Percentiles rank a stretch among this genome's conserved stretches.
Evolutionary conservation across 768 basidiomycete genomes (phyloP).

Genomic region (Candolleomyces eurysporus): DNA sequence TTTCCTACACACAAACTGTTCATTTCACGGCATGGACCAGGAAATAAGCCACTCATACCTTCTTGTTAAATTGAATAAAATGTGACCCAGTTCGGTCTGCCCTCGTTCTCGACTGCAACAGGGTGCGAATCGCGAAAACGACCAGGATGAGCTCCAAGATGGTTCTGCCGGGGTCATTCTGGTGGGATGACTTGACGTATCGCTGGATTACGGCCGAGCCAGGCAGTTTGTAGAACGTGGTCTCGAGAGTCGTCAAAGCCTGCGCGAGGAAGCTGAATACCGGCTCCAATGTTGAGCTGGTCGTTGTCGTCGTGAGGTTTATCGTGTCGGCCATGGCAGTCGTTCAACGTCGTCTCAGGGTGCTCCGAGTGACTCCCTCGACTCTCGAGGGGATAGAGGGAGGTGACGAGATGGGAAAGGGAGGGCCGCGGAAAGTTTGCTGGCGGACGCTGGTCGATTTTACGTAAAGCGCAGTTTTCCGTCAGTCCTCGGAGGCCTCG

Average conservation of each 20-base stretch:
- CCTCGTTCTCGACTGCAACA: conserved; percentile 87
- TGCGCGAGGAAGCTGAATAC: conserved; percentile 68
- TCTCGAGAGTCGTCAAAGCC: conserved; percentile 56
- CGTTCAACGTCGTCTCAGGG: not conserved
- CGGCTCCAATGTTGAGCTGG: conserved; percentile 35
- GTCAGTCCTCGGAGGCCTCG: not conserved
- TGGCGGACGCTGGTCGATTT: not conserved
- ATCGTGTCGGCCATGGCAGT: not conserved
- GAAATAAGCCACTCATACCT: conserved; percentile 48
- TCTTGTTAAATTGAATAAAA: conserved; percentile 88
- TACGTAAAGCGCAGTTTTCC: not conserved
- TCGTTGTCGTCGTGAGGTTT: not conserved
- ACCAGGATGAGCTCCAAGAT: conserved; percentile 86
- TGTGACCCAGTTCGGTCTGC: conserved; percentile 71
- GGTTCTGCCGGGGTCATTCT: conserved; percentile 92
- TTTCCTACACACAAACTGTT: conserved; percentile 58
- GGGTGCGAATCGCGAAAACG: conserved; percentile 83
- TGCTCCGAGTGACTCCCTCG: not conserved
- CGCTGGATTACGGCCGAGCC: conserved; percentile 83
- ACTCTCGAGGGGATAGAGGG: not conserved
- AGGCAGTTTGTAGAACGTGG: conserved; percentile 71
- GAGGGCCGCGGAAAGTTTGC: not conserved
- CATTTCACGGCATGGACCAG: not conserved
- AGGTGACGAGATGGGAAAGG: not conserved
- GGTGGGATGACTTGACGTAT: conserved; percentile 93